phyloP scores from a whole-genome alignment of 208 protist genomes.

The Crithidia expoeki region DNA sequence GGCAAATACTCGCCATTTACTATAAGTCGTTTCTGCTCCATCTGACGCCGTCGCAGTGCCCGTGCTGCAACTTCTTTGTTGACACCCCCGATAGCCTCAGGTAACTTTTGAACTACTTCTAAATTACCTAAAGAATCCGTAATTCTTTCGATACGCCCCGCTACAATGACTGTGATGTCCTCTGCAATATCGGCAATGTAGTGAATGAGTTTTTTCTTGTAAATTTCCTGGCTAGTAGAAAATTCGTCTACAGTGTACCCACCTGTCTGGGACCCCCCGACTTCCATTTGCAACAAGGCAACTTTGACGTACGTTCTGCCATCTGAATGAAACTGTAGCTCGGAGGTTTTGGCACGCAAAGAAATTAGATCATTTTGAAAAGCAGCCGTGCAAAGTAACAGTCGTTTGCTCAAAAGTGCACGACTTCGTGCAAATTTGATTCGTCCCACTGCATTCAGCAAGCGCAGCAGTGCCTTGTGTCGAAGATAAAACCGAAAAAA shows the following conservation, averaged over 20 bases:
- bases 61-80: conserved; percentile 83
- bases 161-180: conserved; percentile 42
- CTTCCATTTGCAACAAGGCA: conserved; percentile 13
- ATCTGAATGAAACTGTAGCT: conserved; percentile 30
- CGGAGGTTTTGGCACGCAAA: conserved; percentile 34
- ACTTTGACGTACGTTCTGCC: conserved; percentile 7
- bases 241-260: conserved; percentile 14
- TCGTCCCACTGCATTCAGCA: conserved; percentile 37
- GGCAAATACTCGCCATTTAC: conserved; percentile 84
- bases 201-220: neutral
- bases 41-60: conserved; percentile 61
- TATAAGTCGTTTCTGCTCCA: conserved; percentile 79
- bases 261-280: neutral
- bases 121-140: neutral
- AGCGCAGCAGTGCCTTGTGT: conserved; percentile 47
- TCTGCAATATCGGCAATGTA: conserved; percentile 60
- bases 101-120: conserved; percentile 33
- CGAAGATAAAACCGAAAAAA: conserved; percentile 76
- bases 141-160: conserved; percentile 27
- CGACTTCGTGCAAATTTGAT: conserved; percentile 37
- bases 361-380: conserved; percentile 36
- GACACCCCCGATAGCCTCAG: conserved; percentile 65
- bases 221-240: neutral
- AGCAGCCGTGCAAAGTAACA: conserved; percentile 45
- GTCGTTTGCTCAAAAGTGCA: conserved; percentile 42